Conservation (phyloP, 2,329 filamentous ascomycete genomes). For the Myotisia sp. region DNA sequence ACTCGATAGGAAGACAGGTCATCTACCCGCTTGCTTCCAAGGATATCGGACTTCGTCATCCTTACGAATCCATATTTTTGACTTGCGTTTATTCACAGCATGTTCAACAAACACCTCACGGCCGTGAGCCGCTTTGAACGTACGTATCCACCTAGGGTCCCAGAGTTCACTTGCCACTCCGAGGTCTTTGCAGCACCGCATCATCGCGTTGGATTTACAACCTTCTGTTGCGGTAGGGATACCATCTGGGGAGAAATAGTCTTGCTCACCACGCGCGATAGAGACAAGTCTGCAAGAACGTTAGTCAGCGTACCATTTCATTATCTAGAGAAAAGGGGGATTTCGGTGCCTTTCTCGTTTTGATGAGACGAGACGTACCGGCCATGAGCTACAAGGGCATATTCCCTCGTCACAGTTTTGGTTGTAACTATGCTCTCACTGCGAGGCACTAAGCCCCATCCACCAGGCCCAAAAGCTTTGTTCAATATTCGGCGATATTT, state of each 20-base stretch:
- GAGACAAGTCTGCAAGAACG: slow-evolving; percentile 58
- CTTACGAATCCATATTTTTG: slow-evolving; percentile 75
- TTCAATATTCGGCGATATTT: slow-evolving; percentile 91
- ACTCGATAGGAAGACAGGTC: too few relatives aligned
- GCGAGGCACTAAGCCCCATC: slow-evolving; percentile 83
- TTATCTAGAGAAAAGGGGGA: slow-evolving; percentile 7
- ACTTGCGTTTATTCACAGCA: slow-evolving; percentile 69
- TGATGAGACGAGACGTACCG: slow-evolving; percentile 43
- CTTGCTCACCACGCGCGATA: slow-evolving; percentile 84
- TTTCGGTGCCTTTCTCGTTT: too few relatives aligned
- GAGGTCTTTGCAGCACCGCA: slow-evolving; percentile 96
- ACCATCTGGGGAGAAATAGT: slow-evolving; percentile 78
- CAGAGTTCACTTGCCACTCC: slow-evolving; percentile 90
- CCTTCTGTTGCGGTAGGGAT: slow-evolving; percentile 92
- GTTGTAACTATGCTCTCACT: slow-evolving; percentile 75
- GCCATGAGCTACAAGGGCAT: slow-evolving; percentile 76
- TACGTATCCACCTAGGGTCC: slow-evolving; percentile 82
- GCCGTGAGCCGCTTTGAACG: slow-evolving; percentile 60
- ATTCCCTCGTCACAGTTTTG: slow-evolving; percentile 73
- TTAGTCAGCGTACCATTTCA: not conserved
- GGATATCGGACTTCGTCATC: slow-evolving; percentile 58
- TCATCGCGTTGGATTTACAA: slow-evolving; percentile 92
- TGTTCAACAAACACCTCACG: slow-evolving; percentile 87
- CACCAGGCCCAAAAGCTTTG: slow-evolving; percentile 79
- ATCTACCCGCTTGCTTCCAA: slow-evolving; percentile 36